Conservation (phyloP, 2,329 filamentous ascomycete genomes). For the Fusarium subglutinans region DNA sequence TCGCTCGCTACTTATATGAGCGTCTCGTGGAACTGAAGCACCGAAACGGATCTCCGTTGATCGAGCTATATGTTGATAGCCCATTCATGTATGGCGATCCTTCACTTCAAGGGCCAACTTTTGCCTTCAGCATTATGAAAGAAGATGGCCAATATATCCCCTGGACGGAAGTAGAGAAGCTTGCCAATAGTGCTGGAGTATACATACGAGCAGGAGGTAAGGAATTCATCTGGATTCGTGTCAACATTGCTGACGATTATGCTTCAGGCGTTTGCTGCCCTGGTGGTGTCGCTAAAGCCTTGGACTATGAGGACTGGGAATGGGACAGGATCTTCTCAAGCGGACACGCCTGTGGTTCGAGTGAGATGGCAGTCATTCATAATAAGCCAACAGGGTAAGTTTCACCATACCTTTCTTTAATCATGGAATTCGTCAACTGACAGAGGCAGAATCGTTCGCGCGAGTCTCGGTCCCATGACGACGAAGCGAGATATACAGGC, state of each 20-base stretch:
- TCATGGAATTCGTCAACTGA: constrained; percentile 1
- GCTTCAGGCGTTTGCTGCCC: constrained; percentile 58
- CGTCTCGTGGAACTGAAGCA: constrained; percentile 60
- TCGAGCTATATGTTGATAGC: constrained; percentile 64
- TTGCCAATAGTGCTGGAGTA: constrained; percentile 64
- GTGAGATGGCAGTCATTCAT: constrained; percentile 62
- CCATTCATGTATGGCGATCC: constrained; percentile 58
- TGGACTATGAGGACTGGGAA: constrained; percentile 63
- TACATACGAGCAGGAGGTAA: constrained; percentile 66
- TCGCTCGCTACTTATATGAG: constrained; percentile 60
- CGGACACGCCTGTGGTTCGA: constrained; percentile 66
- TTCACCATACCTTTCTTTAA: neutral
- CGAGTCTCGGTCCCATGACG: constrained; percentile 70
- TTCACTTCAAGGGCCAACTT: constrained; percentile 65
- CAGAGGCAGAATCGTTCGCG: constrained; percentile 62
- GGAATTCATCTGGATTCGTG: neutral
- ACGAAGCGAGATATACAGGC: constrained; percentile 63
- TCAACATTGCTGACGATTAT: neutral
- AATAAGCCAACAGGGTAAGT: constrained; percentile 63
- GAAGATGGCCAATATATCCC: constrained; percentile 62
- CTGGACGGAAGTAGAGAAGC: constrained; percentile 67
- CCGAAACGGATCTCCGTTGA: constrained; percentile 60
- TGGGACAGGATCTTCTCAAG: constrained; percentile 63
- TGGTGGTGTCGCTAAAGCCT: constrained; percentile 56
- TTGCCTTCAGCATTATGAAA: constrained; percentile 70